Evolutionary conservation across 345 rosid species (phyloP).

Genomic region (Eucalyptus coolabah): DNA sequence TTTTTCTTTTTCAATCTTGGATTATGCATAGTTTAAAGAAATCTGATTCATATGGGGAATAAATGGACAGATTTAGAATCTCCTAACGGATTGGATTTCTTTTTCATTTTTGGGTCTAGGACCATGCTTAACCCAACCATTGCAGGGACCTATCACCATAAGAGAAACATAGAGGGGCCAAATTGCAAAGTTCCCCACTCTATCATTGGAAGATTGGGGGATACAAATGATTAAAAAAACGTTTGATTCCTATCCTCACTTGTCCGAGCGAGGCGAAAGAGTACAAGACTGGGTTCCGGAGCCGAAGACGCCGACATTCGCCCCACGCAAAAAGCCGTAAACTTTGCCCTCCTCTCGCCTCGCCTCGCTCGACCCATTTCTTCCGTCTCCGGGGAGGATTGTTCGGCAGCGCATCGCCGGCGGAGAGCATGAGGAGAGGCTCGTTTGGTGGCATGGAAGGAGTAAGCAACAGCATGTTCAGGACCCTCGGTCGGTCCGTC

Average conservation of each 20-base stretch:
- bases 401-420: not conserved
- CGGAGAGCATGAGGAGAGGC: not conserved
- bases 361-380: not conserved
- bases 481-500: not conserved
- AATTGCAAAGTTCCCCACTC: not conserved
- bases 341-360: not conserved
- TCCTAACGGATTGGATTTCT: not conserved
- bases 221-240: not conserved
- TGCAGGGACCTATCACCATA: not conserved
- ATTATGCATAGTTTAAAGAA: no score
- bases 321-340: not conserved
- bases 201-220: not conserved
- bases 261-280: not conserved
- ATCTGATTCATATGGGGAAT: not conserved
- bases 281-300: not conserved
- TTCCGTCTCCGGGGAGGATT: not conserved
- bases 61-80: not conserved
- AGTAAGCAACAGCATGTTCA: slow-evolving; percentile 4
- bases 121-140: not conserved
- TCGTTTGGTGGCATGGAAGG: slow-evolving; percentile 49
- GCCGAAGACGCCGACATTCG: not conserved
- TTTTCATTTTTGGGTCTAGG: not conserved
- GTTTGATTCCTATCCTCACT: not conserved
- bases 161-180: not conserved
- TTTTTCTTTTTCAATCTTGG: no score